Evolutionary conservation across 106 monocot species (phyloP), one percentile per base, ranked within the genome.

Genomic region (Agapanthus africanus): DNA sequence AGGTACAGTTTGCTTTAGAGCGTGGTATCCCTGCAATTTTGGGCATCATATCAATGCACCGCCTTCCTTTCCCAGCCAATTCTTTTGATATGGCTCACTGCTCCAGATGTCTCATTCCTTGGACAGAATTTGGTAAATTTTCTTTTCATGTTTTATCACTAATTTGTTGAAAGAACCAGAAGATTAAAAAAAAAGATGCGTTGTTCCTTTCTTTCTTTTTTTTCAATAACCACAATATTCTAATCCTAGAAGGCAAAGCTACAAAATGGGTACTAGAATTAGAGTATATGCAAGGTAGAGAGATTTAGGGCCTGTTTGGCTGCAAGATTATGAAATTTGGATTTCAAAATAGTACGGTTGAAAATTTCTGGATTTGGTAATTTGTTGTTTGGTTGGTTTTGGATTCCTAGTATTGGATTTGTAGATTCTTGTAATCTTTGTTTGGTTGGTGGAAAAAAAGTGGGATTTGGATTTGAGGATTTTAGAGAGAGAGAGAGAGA

Each of bases 1-100:
- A 91, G 78, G 91, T 91, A 41, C 91, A 91, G 70, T 91, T 91
- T 78, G 91, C 87, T 26, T 81, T 91, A 46, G 91, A 91, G 68
- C 87, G 87, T 63, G 91, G 87, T 7, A 91, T 91, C 74, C 91
- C 91, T 49, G 91, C 91, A 51, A 87, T 91, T 68, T 63, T 91
- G 60, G 91, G 91, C 26, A 85, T 91, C 37, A 87, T 91, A 47
- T 91, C 91, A 50, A 91, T 87, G 39, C 87, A 85, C 47, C 76
- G 91, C 14, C 87, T 91, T 66, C 91, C 91, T 67, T 91, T 91
- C 72, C 87, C 87, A 2, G 77, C 91, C 21, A 84, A 80, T 78
- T 82, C 87, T 21, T 91, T 87, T 73, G 91, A 91, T 73, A 82
- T 91, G 66, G 91, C 91, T 30, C 91, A 91, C 64, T 91, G 87